Percentiles rank a stretch among this genome's conserved stretches.
phyloP scores from a whole-genome alignment of 345 rosid genomes.

The Rhodamnia argentea region DNA sequence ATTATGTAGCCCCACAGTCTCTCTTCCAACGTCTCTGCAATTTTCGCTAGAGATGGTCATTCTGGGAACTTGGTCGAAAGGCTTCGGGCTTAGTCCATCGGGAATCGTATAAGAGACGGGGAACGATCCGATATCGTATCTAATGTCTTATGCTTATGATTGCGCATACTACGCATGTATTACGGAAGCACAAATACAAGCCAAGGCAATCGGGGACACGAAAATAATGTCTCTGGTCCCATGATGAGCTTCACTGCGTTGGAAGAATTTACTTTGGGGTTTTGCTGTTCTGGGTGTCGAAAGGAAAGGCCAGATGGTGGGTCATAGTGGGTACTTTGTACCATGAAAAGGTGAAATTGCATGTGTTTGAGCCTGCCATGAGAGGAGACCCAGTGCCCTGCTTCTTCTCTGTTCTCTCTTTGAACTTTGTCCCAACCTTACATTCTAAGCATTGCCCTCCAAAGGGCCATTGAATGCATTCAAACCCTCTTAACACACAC shows the following conservation, averaged over 20 bases:
- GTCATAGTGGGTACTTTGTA: conserved; percentile 13
- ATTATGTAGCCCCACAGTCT: neutral
- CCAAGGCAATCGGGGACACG: neutral
- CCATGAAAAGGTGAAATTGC: conserved; percentile 14
- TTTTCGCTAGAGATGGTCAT: neutral
- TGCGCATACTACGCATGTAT: neutral
- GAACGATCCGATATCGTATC: neutral
- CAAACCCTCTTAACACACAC: neutral
- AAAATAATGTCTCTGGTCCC: neutral
- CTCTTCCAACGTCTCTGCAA: neutral
- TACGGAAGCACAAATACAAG: neutral
- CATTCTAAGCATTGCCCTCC: conserved; percentile 19
- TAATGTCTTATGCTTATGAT: neutral
- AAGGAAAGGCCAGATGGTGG: neutral
- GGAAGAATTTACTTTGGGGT: neutral
- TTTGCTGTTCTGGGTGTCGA: neutral
- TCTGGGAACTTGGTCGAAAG: neutral
- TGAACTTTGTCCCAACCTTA: conserved; percentile 8
- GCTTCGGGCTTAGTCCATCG: neutral
- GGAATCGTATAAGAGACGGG: neutral
- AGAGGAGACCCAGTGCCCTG: conserved; percentile 9
- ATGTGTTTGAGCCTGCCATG: conserved; percentile 30
- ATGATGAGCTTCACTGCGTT: neutral
- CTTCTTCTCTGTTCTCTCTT: neutral
- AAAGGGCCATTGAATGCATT: conserved; percentile 15